A percentile compares a stretch with the other conserved stretches of the same genome.
Conservation (phyloP, 352 stramenopile species). For the Phytophthora uliginosa region DNA sequence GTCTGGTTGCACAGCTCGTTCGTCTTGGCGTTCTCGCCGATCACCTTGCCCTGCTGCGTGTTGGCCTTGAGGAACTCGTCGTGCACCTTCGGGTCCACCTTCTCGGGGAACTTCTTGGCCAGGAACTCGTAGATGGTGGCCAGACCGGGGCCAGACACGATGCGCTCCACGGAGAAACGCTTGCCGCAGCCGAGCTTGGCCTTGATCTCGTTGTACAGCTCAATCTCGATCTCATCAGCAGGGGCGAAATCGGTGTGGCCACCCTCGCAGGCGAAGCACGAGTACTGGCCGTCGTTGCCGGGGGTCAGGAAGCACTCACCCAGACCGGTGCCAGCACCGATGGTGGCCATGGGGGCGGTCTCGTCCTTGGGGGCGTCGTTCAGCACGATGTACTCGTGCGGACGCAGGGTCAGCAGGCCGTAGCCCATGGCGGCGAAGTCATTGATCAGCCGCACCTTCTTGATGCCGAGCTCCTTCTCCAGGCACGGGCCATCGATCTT, state of each 20-base stretch:
- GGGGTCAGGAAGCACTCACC: constrained; percentile 96
- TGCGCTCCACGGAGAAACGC: constrained; percentile 95
- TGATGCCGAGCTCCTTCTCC: constrained; percentile 82
- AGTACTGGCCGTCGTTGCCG: constrained; percentile 82
- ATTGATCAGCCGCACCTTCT: constrained; percentile 94
- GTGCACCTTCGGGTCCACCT: constrained; percentile 82
- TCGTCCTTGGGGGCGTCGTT: constrained; percentile 77
- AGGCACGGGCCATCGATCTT: constrained; percentile 85
- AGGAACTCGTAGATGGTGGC: constrained; percentile 98
- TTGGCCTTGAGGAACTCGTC: constrained; percentile 60
- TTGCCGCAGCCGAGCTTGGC: constrained; percentile 74
- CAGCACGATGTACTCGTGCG: constrained; percentile 90
- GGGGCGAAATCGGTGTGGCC: constrained; percentile 96
- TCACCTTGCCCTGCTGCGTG: constrained; percentile 73
- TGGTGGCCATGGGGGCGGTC: constrained; percentile 93
- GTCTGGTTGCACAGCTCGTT: constrained; percentile 88
- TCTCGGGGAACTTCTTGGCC: constrained; percentile 86
- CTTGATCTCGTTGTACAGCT: constrained; percentile 81
- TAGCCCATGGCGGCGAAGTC: constrained; percentile 98
- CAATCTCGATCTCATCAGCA: constrained; percentile 83
- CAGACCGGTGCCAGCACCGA: constrained; percentile 96
- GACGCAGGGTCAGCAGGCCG: constrained; percentile 95
- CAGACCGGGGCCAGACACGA: constrained; percentile 95
- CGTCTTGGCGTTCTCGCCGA: constrained; percentile 88
- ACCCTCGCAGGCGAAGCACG: constrained; percentile 92